Evolutionary conservation across 176 grass and related monocot genomes (phyloP), one percentile per base, ranked within the genome.

Genomic region (Neostapfia colusana): DNA sequence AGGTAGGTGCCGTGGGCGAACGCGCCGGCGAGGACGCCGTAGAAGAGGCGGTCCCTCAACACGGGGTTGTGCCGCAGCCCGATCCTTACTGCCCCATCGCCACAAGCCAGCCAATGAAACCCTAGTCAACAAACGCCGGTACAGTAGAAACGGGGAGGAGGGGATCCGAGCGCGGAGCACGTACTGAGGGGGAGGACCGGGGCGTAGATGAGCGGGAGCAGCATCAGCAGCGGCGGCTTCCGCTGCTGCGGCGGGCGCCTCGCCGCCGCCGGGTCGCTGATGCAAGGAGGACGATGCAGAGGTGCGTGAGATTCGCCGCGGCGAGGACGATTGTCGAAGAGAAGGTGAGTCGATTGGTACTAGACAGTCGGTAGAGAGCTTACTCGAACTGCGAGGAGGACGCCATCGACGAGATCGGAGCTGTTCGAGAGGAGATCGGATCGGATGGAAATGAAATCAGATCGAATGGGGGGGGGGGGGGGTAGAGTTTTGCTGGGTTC

Each of bases 1-100:
- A 98, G 83, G 85, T 98, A 98, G 70, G 89, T 67, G 48, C 91
- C 89, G 28, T 98, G 95, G 75, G 75, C 95, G 69, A 98, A 94
- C 1, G 91, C 95, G 63, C 89, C 89, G 20, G 91, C 89, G 70
- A 98, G 83, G 34, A 92, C 95, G 38, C 95, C 95, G 46, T 88
- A 98, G 87, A 98, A 94, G 69, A 98, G 48, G 39, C 95, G 89
- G 73, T 95, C 91, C 72, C 91, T 92, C 69, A 74, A 61, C 75
- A 98, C 91, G 26, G 91, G 95, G 44, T 92, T 98, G 53, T 92
- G 85, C 87, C 91, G 79, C 63, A 94, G 41, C 6, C 87, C 91
- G 64, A 98, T 98, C 79, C 95, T 86, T 72, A 98, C 95, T 98
- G 85, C 24, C 28, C 75, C 64, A 36, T 1, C 23, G 27, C 11